Evolutionary conservation across 768 basidiomycete genomes (phyloP).

Genomic region (Favolaschia claudopus): DNA sequence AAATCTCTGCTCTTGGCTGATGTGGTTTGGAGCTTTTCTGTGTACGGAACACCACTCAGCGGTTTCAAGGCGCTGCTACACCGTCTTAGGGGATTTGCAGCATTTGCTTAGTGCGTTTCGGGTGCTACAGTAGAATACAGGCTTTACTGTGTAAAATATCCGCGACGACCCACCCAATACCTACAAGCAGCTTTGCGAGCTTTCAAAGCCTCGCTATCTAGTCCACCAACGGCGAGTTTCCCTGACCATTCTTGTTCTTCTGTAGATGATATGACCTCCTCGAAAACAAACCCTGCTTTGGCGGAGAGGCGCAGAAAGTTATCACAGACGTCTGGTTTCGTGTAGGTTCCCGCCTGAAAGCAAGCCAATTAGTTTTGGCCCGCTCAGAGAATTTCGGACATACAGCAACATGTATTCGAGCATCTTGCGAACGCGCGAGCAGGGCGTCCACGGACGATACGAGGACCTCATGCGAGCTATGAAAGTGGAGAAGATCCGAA

Average conservation of each 20-base stretch:
- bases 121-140: too few species aligned
- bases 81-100: too few species aligned
- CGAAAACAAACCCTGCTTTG: slow-evolving; percentile 52
- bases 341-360: slow-evolving; percentile 66
- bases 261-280: slow-evolving; percentile 45
- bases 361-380: not conserved
- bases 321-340: slow-evolving; percentile 57
- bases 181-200: slow-evolving; percentile 65
- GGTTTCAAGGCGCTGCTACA: too few species aligned
- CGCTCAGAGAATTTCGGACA: slow-evolving; percentile 11
- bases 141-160: too few species aligned
- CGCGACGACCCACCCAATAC: slow-evolving; percentile 77
- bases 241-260: slow-evolving; percentile 57
- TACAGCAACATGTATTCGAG: slow-evolving; percentile 65
- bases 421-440: slow-evolving; percentile 47
- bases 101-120: too few species aligned
- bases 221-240: slow-evolving; percentile 49
- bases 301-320: slow-evolving; percentile 54
- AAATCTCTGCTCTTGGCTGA: too few species aligned
- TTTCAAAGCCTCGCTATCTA: slow-evolving; percentile 55
- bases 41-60: too few species aligned
- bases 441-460: slow-evolving; percentile 58
- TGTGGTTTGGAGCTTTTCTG: too few species aligned
- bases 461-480: slow-evolving; percentile 63
- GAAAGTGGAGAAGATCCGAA: slow-evolving; percentile 78